phyloP scores from a whole-genome alignment of 345 rosid species.

The Leavenworthia alabamica region DNA sequence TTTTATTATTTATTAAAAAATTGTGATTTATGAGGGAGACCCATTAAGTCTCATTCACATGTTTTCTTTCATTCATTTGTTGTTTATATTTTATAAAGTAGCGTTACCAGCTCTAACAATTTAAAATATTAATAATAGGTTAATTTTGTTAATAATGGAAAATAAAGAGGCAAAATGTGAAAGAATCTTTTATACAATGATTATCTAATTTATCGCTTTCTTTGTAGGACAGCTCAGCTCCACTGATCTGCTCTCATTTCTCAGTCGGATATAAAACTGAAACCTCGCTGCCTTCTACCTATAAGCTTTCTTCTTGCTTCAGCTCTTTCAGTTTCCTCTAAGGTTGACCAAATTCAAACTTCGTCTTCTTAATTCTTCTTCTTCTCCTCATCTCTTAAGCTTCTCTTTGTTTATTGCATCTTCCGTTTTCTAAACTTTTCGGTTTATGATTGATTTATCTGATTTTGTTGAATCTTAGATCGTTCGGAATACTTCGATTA shows the following conservation, averaged over 20 bases:
- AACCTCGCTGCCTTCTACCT: not conserved
- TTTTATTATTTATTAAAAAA: not conserved
- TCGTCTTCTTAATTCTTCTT: constrained; percentile 8
- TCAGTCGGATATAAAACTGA: constrained; percentile 15
- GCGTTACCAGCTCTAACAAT: not conserved
- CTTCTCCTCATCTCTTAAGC: not conserved
- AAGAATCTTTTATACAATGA: not conserved
- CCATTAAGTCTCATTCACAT: constrained; percentile 10
- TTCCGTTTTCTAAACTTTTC: not conserved
- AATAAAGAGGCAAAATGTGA: constrained; percentile 3
- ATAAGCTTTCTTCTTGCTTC: not conserved
- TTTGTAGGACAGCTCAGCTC: constrained; percentile 26
- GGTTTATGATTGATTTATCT: not conserved
- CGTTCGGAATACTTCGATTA: not conserved
- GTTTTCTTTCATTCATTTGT: not conserved
- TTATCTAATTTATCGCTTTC: too few species aligned
- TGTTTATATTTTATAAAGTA: too few species aligned
- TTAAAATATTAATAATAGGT: not conserved
- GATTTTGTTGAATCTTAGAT: not conserved
- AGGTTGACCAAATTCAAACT: constrained; percentile 8
- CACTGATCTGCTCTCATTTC: constrained; percentile 18
- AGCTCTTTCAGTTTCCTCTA: not conserved
- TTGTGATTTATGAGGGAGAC: not conserved
- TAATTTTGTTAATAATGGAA: not conserved
- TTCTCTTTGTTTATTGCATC: not conserved